Base-by-base conservation (phyloP, 441 rosid species). In the Aleurites moluccanus region DNA sequence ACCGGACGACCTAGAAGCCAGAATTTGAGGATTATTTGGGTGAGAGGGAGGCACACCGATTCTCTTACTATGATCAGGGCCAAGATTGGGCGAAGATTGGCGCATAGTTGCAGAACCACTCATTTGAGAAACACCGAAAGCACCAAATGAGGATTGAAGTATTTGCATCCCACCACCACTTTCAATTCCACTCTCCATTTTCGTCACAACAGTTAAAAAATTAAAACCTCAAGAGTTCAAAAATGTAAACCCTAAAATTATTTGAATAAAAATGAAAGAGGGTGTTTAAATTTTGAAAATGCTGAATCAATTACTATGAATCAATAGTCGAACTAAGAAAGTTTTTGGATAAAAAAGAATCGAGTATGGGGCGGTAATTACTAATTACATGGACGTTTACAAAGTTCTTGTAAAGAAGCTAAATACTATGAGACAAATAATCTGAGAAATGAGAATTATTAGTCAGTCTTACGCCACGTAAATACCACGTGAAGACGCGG, bases 21-120 rank as follows among this genome's bases (percentile, higher is more conserved):
- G 91, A 87, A 88, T 88, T 89, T 88, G 91, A 30, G 97, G 86
- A 77, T 86, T 89, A 81, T 85, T 87, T 1, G 97, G 97, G 74
- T 86, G 94, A 1, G 92, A 89, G 5, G 98, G 99, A 35, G 97
- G 98, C 2, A 92, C 88, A n/a, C 97, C 94, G 30, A 75, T 81
- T 84, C 93, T 86, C 75, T 85, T 91, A 53, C 67, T 71, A 59
- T 74, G 35, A 52, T 85, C 93, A 66, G 75, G 77, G 33, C 76
- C 69, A 59, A 80, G 78, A 77, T 28, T 85, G 83, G 3, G 85
- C 53, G 73, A 85, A 88, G 69, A 80, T 72, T 8, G 89, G 70
- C 61, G 77, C 23, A 70, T 25, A 25, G 14, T 10, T 9, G 47
- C 1, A 70, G 65, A 56, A 56, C n/a, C 47, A 40, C 64, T 63